Evolutionary conservation across 2,329 filamentous ascomycete genomes (phyloP), one percentile per base, ranked within the genome.

Genomic region (Hypoxylon sp.): DNA sequence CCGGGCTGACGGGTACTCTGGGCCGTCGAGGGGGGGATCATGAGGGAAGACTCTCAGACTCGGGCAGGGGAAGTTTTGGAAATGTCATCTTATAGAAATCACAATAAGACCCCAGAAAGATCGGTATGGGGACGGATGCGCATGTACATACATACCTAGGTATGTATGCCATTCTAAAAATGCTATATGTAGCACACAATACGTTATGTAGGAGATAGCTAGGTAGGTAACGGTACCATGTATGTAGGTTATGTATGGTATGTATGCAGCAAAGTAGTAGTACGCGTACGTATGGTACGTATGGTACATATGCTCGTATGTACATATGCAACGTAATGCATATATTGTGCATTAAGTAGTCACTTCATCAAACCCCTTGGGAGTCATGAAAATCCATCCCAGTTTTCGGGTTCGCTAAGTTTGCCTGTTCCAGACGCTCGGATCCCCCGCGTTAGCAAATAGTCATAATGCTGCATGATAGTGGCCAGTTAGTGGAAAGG

Each of bases 1-100:
- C 65, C 65, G 56, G 65, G 62, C 59, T 67, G 62, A 58, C 65
- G 65, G 65, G 47, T 64, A 68, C 59, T 65, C 63, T 63, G 65
- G 55, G 54, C 63, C 63, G 65, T 65, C 51, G 62, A 62, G 59
- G 56, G 54, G 60, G 64, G 64, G 10, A 67, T 64, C 48, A 46
- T 22, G 52, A 52, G 64, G 61, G 60, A 50, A 44, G 58, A 61
- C n/a, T 41, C 37, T 17, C 37, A 41, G 37, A 41, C 19, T 50
- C 15, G 39, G 26, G 32, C 48, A 46, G 28, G 30, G 32, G 47
- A 28, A 20, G 11, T 6, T 47, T 26, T 47, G 15, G 10, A 3
- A 15, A 20, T 34, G 39, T 54, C 43, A 26, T 26, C 24, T 26
- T 26, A 63, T 39, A 32, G 53, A 19, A 19, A 10, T 19, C 15